Percentiles rank a stretch among this genome's conserved stretches.
Evolutionary conservation across 306 rosid genomes (phyloP).

Genomic region (Trifolium subterraneum): DNA sequence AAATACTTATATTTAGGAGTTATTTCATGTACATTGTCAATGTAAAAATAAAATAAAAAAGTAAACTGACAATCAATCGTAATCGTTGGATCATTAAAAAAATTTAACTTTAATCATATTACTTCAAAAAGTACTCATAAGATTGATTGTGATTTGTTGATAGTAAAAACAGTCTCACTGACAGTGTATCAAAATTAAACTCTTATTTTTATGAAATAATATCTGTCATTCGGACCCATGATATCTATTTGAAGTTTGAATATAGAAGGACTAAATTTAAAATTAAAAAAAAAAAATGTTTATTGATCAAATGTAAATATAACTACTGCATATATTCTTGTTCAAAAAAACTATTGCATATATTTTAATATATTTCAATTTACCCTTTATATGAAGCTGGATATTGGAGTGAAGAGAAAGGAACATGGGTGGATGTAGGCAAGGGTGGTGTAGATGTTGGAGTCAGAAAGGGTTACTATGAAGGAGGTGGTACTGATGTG

Average conservation of each 20-base stretch:
- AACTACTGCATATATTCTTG: not conserved
- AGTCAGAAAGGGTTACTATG: conserved; percentile 4
- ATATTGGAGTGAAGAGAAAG: conserved; percentile 15
- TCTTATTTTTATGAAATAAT: not conserved
- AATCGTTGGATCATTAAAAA: no score
- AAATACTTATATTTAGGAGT: not conserved
- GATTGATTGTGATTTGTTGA: not conserved
- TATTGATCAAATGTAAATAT: not conserved
- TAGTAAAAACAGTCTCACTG: no score
- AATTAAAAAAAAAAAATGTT: no score
- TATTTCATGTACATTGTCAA: no score
- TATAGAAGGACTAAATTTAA: no score
- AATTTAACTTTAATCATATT: no score
- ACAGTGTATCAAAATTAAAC: not conserved
- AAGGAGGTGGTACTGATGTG: conserved; percentile 4
- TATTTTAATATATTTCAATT: not conserved
- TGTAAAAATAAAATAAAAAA: no score
- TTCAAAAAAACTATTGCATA: not conserved
- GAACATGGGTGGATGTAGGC: conserved; percentile 13
- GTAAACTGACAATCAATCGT: no score
- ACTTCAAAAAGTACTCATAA: not conserved
- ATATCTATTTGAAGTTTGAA: no score
- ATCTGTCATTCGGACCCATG: not conserved
- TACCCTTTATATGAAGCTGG: not conserved
- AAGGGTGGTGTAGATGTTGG: conserved; percentile 9